Conservation (phyloP, 257 asterid species). For the Plantago elongata region DNA sequence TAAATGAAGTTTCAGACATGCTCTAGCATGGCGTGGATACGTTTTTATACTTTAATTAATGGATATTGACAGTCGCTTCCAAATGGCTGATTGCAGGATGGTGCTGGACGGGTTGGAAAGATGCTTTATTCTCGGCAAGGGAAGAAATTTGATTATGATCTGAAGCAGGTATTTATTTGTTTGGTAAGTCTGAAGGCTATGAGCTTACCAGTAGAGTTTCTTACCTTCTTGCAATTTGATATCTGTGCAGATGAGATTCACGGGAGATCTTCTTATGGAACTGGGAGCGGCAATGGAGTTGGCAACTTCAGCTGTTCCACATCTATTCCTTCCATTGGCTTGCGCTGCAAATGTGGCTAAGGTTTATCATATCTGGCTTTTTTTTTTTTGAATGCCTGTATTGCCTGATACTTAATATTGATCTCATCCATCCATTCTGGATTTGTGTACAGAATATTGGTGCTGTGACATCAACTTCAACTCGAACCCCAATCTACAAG, state of each 20-base stretch:
- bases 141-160: conserved; percentile 93
- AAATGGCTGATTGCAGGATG: conserved; percentile 55
- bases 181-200: not conserved
- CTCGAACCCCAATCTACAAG: conserved; percentile 97
- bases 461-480: conserved; percentile 95
- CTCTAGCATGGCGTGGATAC: not conserved
- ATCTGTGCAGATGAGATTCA: conserved; percentile 71
- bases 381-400: conserved; percentile 11
- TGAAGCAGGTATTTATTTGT: conserved; percentile 68
- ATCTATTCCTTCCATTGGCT: conserved; percentile 92
- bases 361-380: conserved; percentile 36
- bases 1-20: conserved; percentile 1
- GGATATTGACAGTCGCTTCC: not conserved
- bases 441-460: conserved; percentile 67
- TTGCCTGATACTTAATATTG: conserved; percentile 11
- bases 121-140: conserved; percentile 97
- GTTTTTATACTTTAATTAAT: not conserved
- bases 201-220: not conserved
- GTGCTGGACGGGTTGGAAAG: conserved; percentile 97
- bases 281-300: conserved; percentile 96
- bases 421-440: conserved; percentile 21
- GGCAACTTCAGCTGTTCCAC: conserved; percentile 85
- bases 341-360: conserved; percentile 97
- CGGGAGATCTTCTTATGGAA: conserved; percentile 97
- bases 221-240: conserved; percentile 16